phyloP scores from a whole-genome alignment of 352 stramenopile genomes.

The Achlya hypogyna region DNA sequence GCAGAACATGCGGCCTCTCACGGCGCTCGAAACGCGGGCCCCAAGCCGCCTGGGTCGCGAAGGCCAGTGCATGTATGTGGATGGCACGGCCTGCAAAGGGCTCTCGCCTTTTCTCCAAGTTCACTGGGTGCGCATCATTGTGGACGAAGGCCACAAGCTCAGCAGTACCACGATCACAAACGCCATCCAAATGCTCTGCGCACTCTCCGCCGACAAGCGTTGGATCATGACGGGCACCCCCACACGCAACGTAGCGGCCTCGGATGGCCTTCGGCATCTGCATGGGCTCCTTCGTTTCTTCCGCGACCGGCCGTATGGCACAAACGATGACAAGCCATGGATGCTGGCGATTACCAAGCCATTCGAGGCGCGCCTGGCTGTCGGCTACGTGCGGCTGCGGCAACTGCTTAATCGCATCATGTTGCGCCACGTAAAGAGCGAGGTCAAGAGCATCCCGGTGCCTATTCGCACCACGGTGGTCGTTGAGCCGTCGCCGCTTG shows the following conservation, averaged over 20 bases:
- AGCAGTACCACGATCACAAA: slow-evolving; percentile 50
- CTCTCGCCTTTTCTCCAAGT: slow-evolving; percentile 45
- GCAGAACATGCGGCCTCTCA: slow-evolving; percentile 48
- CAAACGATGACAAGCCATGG: slow-evolving; percentile 59
- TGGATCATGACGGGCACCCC: slow-evolving; percentile 98
- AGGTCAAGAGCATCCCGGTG: slow-evolving; percentile 62
- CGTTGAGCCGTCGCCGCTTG: slow-evolving; percentile 52
- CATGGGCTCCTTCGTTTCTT: slow-evolving; percentile 88
- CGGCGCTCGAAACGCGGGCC: slow-evolving; percentile 45
- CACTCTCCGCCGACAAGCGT: slow-evolving; percentile 72
- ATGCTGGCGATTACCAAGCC: slow-evolving; percentile 61
- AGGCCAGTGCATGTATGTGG: slow-evolving; percentile 14
- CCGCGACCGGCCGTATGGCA: slow-evolving; percentile 78
- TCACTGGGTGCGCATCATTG: slow-evolving; percentile 80
- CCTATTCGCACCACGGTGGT: slow-evolving; percentile 40
- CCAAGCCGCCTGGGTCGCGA: slow-evolving; percentile 68
- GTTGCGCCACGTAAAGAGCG: slow-evolving; percentile 92
- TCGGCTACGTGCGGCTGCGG: slow-evolving; percentile 64
- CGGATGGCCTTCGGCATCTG: slow-evolving; percentile 81
- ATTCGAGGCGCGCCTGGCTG: slow-evolving; percentile 49
- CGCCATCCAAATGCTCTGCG: slow-evolving; percentile 73
- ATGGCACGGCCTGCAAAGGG: background rate
- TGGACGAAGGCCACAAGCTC: slow-evolving; percentile 94
- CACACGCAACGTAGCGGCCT: slow-evolving; percentile 83
- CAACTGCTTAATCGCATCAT: slow-evolving; percentile 86